Conservation (phyloP, 164 flowering plant species). For the Protea cynaroides region DNA sequence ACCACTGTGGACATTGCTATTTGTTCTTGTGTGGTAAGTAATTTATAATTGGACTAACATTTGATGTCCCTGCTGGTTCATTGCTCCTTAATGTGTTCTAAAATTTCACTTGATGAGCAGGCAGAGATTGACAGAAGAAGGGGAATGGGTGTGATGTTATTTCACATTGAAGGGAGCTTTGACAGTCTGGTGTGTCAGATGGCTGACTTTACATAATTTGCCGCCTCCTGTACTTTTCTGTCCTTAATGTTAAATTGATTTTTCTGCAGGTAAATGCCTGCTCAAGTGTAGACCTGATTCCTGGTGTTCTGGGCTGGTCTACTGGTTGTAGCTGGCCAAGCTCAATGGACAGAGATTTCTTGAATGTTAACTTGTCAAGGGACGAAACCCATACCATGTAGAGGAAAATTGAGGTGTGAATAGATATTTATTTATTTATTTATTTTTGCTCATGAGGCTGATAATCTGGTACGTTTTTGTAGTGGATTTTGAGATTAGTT, state of each 20-base stretch:
- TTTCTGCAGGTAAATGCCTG: conserved; percentile 59
- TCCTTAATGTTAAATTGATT: conserved; percentile 4
- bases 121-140: conserved; percentile 73
- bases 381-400: too few species aligned
- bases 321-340: conserved; percentile 89
- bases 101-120: conserved; percentile 28
- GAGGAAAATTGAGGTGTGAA: too few species aligned
- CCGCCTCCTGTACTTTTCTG: neutral
- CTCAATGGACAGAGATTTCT: conserved; percentile 32
- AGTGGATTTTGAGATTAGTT: neutral
- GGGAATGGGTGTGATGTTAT: conserved; percentile 81
- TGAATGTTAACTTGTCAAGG: conserved; percentile 39
- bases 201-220: neutral
- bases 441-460: neutral
- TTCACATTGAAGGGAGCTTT: conserved; percentile 71
- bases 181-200: conserved; percentile 59
- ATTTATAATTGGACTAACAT: neutral
- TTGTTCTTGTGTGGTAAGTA: conserved; percentile 90
- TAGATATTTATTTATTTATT: too few species aligned
- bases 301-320: conserved; percentile 91
- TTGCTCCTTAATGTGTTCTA: neutral
- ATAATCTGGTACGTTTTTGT: neutral
- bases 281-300: conserved; percentile 55
- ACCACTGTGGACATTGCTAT: conserved; percentile 59
- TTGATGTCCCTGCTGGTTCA: neutral